Evolutionary conservation across 1,284 basidiomycete species (phyloP).

Genomic region (Mycena citricolor): DNA sequence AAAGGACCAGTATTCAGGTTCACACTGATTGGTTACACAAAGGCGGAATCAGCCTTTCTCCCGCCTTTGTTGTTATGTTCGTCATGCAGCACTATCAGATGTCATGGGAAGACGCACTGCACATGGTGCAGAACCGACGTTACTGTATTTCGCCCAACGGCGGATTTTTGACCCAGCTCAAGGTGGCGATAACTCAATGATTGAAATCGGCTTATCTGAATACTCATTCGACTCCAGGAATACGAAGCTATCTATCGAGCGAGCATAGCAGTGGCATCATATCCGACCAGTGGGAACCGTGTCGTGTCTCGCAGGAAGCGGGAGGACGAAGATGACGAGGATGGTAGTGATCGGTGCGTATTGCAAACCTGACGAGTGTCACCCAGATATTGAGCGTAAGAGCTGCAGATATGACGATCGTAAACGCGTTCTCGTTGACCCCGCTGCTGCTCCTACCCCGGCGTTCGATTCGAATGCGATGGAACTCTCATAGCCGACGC

Average conservation of each 20-base stretch:
- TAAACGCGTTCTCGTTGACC: conserved; percentile 46
- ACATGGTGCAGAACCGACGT: conserved; percentile 83
- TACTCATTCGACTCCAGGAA: conserved; percentile 49
- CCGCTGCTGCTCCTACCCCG: conserved; percentile 23
- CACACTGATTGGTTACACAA: conserved; percentile 2
- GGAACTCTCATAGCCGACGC: conserved; percentile 39
- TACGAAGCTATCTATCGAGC: conserved; percentile 89
- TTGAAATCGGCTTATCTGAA: not conserved
- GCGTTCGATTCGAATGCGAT: conserved; percentile 48
- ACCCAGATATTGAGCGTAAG: conserved; percentile 10
- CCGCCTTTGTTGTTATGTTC: conserved; percentile 89
- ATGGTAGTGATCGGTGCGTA: conserved; percentile 36
- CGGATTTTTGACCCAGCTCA: conserved; percentile 85
- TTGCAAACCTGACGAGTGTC: conserved; percentile 9
- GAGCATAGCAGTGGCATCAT: conserved; percentile 59
- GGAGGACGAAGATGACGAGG: conserved; percentile 61
- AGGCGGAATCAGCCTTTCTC: conserved; percentile 88
- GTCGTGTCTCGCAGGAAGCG: conserved; percentile 62
- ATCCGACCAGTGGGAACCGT: conserved; percentile 42
- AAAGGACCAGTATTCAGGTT: conserved; percentile 3
- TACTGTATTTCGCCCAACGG: conserved; percentile 90
- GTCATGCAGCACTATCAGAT: conserved; percentile 83
- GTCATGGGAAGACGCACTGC: conserved; percentile 82
- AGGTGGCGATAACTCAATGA: conserved; percentile 55
- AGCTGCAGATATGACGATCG: conserved; percentile 48